phyloP scores from a whole-genome alignment of 768 basidiomycete species.

The Kwoniella heveanensis region DNA sequence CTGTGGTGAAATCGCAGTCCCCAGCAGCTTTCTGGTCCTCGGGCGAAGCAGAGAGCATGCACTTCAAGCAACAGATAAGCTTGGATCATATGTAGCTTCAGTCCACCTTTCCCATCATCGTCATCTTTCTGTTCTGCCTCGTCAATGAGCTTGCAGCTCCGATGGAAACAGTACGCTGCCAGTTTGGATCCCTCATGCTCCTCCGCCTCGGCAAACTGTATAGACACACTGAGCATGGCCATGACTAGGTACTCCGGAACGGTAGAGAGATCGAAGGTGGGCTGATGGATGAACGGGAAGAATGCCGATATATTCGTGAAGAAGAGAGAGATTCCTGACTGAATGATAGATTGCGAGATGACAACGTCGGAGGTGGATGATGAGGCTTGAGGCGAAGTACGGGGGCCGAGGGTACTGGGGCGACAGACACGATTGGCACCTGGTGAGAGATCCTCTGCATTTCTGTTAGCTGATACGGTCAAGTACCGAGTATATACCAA shows the following conservation, averaged over 20 bases:
- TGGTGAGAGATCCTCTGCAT: too few species aligned
- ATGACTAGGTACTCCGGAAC: constrained; percentile 22
- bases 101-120: constrained; percentile 1
- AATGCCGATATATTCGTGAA: constrained; percentile 29
- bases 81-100: constrained; percentile 23
- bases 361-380: too few species aligned
- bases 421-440: too few species aligned
- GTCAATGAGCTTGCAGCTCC: constrained; percentile 12
- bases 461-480: too few species aligned
- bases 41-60: constrained; percentile 25
- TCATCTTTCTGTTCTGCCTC: constrained; percentile 10
- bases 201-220: constrained; percentile 26
- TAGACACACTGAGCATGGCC: constrained; percentile 25
- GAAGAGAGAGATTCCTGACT: constrained; percentile 21
- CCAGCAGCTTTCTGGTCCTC: constrained; percentile 21
- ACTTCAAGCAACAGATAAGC: constrained; percentile 32
- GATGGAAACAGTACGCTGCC: constrained; percentile 20
- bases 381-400: too few species aligned
- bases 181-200: constrained; percentile 7
- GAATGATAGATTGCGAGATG: constrained; percentile 5
- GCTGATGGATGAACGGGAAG: constrained; percentile 36
- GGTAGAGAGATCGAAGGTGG: constrained; percentile 26
- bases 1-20: constrained; percentile 29
- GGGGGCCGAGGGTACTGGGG: too few species aligned
- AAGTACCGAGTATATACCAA: too few species aligned